Evolutionary conservation across 495 filamentous ascomycete species (phyloP), one percentile per base, ranked within the genome.

Genomic region (Penicillium silybi): DNA sequence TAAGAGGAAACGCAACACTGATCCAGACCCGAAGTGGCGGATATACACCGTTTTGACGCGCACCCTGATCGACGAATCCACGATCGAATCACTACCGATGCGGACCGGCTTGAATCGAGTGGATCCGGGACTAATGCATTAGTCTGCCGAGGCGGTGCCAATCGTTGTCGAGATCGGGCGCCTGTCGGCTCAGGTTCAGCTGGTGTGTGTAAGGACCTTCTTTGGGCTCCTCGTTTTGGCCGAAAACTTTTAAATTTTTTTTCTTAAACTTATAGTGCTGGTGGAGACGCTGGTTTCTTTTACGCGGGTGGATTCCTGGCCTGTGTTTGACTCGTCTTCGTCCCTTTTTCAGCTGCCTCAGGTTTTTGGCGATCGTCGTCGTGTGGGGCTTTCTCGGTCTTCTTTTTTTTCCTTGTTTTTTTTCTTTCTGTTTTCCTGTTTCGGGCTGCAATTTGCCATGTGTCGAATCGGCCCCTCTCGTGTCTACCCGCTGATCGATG

Each of bases 121-220:
- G 58, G 58, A 50, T 46, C 53, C 48, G 42, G 43, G 49, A 40
- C 53, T 63, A 65, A 57, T 37, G 9, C 46, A 22, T 63, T 65
- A 65, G 62, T 47, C 22, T 16, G 39, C 22, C 27, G 22, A 23
- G 49, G 44, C 37, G 29, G 29, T 58, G 50, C 62, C 62, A 65
- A 65, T 65, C 53, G 39, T 42, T 17, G 44, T n/a, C 9, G 22
- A 38, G 40, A 52, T 61, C 43, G 46, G 41, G 45, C 53, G 49
- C 27, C 13, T 53, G 42, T 56, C 57, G 54, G 51, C 46, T 63
- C 41, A 22, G 20, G 52, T 63, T 63, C 62, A 65, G 62, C 62
- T 65, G 55, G 40, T 32, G 56, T 51, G 56, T 53, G 53, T 57
- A n/a, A n/a, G n/a, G n/a, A n/a, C 40, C 22, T 48, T 38, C 29